A percentile compares a stretch with the other conserved stretches of the same genome.
Evolutionary conservation across 2,329 filamentous ascomycete genomes (phyloP).

Genomic region (Aaosphaeria pasadenensis): DNA sequence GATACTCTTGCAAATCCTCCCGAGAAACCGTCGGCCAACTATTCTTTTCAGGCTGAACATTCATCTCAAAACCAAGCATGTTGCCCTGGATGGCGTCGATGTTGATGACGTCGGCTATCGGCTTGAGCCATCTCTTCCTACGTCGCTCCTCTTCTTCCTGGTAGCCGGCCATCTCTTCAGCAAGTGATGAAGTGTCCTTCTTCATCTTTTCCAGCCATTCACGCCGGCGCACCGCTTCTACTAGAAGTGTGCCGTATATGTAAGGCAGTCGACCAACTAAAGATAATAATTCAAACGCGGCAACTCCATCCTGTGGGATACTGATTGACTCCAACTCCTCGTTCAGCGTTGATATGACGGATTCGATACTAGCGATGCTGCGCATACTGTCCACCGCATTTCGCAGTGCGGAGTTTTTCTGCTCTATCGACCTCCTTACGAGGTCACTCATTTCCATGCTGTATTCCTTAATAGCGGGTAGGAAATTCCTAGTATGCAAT

Average conservation of each 20-base stretch:
- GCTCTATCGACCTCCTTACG: slow-evolving; percentile 52
- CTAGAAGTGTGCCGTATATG: slow-evolving; percentile 83
- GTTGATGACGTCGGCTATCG: slow-evolving; percentile 71
- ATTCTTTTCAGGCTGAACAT: slow-evolving; percentile 74
- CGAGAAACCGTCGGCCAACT: slow-evolving; percentile 76
- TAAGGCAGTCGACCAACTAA: slow-evolving; percentile 80
- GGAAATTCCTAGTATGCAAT: slow-evolving; percentile 60
- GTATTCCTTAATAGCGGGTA: slow-evolving; percentile 59
- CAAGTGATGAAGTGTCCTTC: slow-evolving; percentile 78
- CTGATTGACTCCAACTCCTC: slow-evolving; percentile 68
- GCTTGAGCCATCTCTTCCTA: slow-evolving; percentile 86
- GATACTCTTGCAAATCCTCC: slow-evolving; percentile 72
- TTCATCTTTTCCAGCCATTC: slow-evolving; percentile 93
- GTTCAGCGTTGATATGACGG: slow-evolving; percentile 69
- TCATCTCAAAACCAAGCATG: slow-evolving; percentile 78
- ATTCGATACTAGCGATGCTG: slow-evolving; percentile 75
- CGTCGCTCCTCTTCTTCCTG: slow-evolving; percentile 90
- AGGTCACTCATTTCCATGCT: slow-evolving; percentile 55
- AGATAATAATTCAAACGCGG: slow-evolving; percentile 77
- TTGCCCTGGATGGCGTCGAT: slow-evolving; percentile 64
- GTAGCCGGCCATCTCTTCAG: slow-evolving; percentile 88
- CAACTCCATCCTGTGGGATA: slow-evolving; percentile 70
- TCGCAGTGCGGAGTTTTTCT: slow-evolving; percentile 65
- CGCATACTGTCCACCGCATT: slow-evolving; percentile 75
- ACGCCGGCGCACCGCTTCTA: slow-evolving; percentile 79